Evolutionary conservation across 352 stramenopile genomes (phyloP).

Genomic region (Phytophthora pluvialis): DNA sequence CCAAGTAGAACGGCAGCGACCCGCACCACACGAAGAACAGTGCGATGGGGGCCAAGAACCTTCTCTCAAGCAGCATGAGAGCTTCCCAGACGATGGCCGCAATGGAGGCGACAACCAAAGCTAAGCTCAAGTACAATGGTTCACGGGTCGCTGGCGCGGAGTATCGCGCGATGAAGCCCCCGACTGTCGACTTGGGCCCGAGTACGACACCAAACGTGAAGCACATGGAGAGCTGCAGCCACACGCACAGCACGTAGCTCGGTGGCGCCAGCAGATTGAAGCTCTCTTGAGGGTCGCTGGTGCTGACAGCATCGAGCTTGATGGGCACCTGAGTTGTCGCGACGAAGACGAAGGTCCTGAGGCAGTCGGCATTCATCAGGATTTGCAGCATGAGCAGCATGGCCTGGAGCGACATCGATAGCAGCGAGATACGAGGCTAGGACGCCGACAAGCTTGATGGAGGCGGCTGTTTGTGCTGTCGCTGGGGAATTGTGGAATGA

Average conservation of each 20-base stretch:
- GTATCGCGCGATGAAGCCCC: constrained; percentile 37
- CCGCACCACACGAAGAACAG: constrained; percentile 8
- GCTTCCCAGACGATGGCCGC: background rate
- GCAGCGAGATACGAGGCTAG: background rate
- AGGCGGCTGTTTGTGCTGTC: background rate
- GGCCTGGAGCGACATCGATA: background rate
- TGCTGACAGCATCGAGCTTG: constrained; percentile 3
- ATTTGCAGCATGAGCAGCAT: constrained; percentile 8
- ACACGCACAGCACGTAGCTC: constrained; percentile 7
- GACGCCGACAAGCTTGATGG: background rate
- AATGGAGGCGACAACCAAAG: background rate
- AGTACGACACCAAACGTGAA: constrained; percentile 8
- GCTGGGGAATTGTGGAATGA: background rate
- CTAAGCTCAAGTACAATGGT: constrained; percentile 2
- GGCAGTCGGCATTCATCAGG: constrained; percentile 5
- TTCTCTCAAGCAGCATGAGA: background rate
- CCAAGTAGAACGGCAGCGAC: constrained; percentile 16
- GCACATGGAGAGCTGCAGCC: background rate
- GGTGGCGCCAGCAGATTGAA: constrained; percentile 17
- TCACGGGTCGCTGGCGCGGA: constrained; percentile 17
- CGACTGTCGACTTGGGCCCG: constrained; percentile 17
- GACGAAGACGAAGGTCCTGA: constrained; percentile 5
- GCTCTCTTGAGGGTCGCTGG: background rate
- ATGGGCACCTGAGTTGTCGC: constrained; percentile 1
- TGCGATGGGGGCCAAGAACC: background rate